Percentiles rank a stretch among this genome's conserved stretches.
Conservation (phyloP, 495 filamentous ascomycete genomes). For the Letharia lupina region DNA sequence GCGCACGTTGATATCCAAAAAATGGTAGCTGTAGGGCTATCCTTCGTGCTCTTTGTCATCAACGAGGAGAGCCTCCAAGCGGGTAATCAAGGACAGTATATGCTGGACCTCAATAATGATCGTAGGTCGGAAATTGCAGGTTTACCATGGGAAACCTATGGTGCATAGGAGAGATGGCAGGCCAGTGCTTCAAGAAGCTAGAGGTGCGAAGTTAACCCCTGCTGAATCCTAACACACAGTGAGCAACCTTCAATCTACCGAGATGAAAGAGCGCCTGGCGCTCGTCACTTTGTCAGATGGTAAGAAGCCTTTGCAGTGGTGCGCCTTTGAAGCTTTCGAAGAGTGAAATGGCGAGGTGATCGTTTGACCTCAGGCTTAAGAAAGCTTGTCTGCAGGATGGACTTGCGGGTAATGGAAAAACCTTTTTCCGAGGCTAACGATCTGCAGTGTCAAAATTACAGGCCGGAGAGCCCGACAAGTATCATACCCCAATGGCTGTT, state of each 20-base stretch:
- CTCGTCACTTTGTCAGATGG: background rate
- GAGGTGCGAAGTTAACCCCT: background rate
- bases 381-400: background rate
- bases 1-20: background rate
- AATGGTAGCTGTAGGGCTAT: background rate
- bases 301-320: background rate
- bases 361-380: background rate
- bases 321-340: background rate
- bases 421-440: background rate
- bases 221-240: background rate
- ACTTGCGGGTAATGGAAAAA: background rate
- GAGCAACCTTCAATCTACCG: background rate
- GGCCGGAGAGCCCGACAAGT: background rate
- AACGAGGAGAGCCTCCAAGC: background rate
- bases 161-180: background rate
- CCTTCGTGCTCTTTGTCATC: background rate
- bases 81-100: background rate
- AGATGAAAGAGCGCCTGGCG: background rate
- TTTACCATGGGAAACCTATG: background rate
- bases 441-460: background rate
- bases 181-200: constrained; percentile 1
- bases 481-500: background rate
- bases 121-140: background rate
- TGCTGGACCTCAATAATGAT: background rate
- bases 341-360: background rate